Conservation (phyloP, 768 basidiomycete genomes). For the Lanmaoa pseudosensibilis region DNA sequence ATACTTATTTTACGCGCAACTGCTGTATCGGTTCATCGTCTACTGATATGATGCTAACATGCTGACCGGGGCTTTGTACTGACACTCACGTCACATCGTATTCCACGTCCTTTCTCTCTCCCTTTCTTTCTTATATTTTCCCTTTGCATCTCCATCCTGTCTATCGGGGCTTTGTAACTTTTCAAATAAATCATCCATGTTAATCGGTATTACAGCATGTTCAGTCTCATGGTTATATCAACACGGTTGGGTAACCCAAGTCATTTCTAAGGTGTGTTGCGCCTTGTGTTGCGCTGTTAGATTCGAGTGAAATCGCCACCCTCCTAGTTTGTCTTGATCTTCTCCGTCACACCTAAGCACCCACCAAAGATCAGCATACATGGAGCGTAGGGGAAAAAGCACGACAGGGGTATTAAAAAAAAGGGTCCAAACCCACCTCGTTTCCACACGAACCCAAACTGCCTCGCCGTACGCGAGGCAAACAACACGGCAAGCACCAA, state of each 20-base stretch:
- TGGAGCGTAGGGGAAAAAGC: not conserved
- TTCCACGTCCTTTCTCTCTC: no score
- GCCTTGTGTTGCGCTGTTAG: not conserved
- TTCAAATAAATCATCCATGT: slow-evolving; percentile 1
- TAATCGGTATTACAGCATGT: slow-evolving; percentile 3
- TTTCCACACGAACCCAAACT: slow-evolving; percentile 42
- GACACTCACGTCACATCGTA: no score
- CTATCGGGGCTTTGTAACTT: slow-evolving; percentile 15
- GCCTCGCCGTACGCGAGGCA: slow-evolving; percentile 60
- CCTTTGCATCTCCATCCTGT: not conserved
- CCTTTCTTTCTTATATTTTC: no score
- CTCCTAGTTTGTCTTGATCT: slow-evolving; percentile 30
- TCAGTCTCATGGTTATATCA: not conserved
- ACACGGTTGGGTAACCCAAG: not conserved
- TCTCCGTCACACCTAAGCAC: slow-evolving; percentile 13
- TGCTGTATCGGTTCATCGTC: not conserved
- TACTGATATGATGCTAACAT: not conserved
- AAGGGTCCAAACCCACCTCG: slow-evolving; percentile 13
- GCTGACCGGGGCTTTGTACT: slow-evolving; percentile 9
- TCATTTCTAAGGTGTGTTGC: not conserved
- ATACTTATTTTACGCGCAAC: not conserved
- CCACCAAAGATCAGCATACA: not conserved
- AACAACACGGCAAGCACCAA: slow-evolving; percentile 64
- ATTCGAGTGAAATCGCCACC: not conserved
- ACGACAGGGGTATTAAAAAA: not conserved